Percentiles rank a stretch among this genome's conserved stretches.
These are phyloP conservation scores for Batkoa obscura DNA, from an alignment of 371 early-diverging fungal genomes.

Conservation along the genomic window DNA sequence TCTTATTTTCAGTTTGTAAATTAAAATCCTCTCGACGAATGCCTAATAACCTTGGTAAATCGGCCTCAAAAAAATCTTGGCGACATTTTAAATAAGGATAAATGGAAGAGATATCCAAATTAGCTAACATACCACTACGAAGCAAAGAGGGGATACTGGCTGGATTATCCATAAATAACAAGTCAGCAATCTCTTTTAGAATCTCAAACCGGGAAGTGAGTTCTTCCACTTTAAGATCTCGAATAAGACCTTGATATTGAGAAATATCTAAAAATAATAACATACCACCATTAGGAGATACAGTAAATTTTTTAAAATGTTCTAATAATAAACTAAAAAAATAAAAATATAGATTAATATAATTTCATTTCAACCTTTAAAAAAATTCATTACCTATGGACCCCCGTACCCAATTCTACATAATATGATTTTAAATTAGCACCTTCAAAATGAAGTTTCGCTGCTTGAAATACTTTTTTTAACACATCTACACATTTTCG, in stretches of 20 bases:
- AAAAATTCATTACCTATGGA: slow-evolving; percentile 40
- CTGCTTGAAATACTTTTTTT: slow-evolving; percentile 30
- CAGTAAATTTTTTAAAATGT: slow-evolving; percentile 74
- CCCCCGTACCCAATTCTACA: slow-evolving; percentile 49
- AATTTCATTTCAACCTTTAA: neutral
- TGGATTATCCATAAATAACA: slow-evolving; percentile 79
- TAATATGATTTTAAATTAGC: slow-evolving; percentile 61
- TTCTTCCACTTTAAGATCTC: slow-evolving; percentile 45
- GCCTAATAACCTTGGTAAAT: slow-evolving; percentile 35
- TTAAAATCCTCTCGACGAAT: slow-evolving; percentile 6
- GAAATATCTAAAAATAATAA: slow-evolving; percentile 80
- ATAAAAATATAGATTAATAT: slow-evolving; percentile 2
- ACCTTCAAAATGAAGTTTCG: slow-evolving; percentile 40
- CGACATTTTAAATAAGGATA: slow-evolving; percentile 71
- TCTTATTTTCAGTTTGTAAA: neutral
- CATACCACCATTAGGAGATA: slow-evolving; percentile 67
- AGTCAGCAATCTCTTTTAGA: slow-evolving; percentile 77
- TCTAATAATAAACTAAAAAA: slow-evolving; percentile 59
- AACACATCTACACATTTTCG: slow-evolving; percentile 45
- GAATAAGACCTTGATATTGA: slow-evolving; percentile 72
- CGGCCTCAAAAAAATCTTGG: slow-evolving; percentile 61
- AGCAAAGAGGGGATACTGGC: slow-evolving; percentile 63
- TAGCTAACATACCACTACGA: slow-evolving; percentile 58
- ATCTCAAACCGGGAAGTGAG: slow-evolving; percentile 73
- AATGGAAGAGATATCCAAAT: slow-evolving; percentile 51